These are phyloP conservation scores for Starmerella potacharoeniae DNA, from an alignment of 805 yeast genomes.

Conservation along the genomic window DNA sequence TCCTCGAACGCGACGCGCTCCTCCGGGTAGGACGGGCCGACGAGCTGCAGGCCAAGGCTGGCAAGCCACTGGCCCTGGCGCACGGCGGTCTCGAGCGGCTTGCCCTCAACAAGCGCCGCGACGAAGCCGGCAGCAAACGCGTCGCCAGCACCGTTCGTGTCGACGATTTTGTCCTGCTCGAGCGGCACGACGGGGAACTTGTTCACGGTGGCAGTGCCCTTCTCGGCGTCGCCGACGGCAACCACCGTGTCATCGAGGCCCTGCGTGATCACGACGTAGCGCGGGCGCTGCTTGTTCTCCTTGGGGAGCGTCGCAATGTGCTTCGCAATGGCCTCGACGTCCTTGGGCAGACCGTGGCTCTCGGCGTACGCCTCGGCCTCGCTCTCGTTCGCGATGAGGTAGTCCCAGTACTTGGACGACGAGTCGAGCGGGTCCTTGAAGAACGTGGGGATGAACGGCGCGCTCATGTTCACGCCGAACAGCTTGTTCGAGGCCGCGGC, in stretches of 20 bases:
- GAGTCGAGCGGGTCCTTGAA: constrained; percentile 83
- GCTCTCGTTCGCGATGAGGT: constrained; percentile 87
- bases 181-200: constrained; percentile 63
- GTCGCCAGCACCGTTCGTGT: constrained; percentile 98
- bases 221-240: constrained; percentile 43
- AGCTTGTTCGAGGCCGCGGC: constrained; percentile 74
- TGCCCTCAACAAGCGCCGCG: constrained; percentile 73
- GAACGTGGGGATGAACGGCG: constrained; percentile 93
- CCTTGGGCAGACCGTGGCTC: constrained; percentile 58
- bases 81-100: constrained; percentile 25
- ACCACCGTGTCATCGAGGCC: constrained; percentile 85
- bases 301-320: constrained; percentile 69
- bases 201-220: constrained; percentile 36
- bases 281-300: constrained; percentile 51
- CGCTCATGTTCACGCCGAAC: constrained; percentile 78
- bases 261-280: constrained; percentile 90
- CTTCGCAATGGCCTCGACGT: constrained; percentile 69
- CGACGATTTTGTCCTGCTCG: constrained; percentile 56
- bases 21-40: constrained; percentile 84
- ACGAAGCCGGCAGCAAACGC: constrained; percentile 95
- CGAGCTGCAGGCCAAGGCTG: constrained; percentile 75
- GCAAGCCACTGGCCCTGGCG: constrained; percentile 76
- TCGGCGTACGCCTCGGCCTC: constrained; percentile 94
- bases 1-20: constrained; percentile 12
- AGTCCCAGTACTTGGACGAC: constrained; percentile 77